Base-by-base conservation (phyloP, 495 filamentous ascomycete species). In the Podospora anserina region DNA sequence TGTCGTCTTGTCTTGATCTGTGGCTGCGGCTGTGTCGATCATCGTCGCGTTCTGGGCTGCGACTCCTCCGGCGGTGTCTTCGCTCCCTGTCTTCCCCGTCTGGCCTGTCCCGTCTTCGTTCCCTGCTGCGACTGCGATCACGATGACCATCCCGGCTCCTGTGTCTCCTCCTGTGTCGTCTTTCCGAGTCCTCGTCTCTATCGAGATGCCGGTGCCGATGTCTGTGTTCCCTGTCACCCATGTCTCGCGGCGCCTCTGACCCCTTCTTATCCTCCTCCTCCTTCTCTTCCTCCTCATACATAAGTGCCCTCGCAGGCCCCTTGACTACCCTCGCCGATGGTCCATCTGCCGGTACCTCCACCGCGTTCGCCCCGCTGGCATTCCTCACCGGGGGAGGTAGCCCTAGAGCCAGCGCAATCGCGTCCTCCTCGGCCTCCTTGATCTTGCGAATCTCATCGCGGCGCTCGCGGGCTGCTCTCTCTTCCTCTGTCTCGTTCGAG, bases 361-460 rank as follows among this genome's bases (percentile, higher is more conserved):
- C 72, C 1, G 80, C 79, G 69, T 87, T 87, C 4, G 84, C 83
- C 1, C 84, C 84, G 0, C 82, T 82, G 4, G 72, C 70, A 49
- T 81, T 78, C 61, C 84, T 76, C 26, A 85, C 65, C 61, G 85
- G 85, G 4, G 92, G 81, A 3, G 92, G 91, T 20, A 96, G 82
- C 0, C 95, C 95, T 68, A 98, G 76, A 0, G 94, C 95, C 59
- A 80, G 83, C 11, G 90, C 87, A 75, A 97, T 86, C 0, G 94
- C 95, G 78, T 97, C 96, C 75, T 94, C 90, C 75, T 99, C 95
- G 0, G 90, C 92, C 72, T 97, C 92, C 77, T 97, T 98, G 75
- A 99, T 87, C 53, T 81, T 84, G 61, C 89, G 84, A 63, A 93
- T 86, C 76, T 96, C 92, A 71, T 96, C 94, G 68, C 87, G 88